Evolutionary conservation across 2,329 filamentous ascomycete species (phyloP).

Genomic region (Saccharata proteae): DNA sequence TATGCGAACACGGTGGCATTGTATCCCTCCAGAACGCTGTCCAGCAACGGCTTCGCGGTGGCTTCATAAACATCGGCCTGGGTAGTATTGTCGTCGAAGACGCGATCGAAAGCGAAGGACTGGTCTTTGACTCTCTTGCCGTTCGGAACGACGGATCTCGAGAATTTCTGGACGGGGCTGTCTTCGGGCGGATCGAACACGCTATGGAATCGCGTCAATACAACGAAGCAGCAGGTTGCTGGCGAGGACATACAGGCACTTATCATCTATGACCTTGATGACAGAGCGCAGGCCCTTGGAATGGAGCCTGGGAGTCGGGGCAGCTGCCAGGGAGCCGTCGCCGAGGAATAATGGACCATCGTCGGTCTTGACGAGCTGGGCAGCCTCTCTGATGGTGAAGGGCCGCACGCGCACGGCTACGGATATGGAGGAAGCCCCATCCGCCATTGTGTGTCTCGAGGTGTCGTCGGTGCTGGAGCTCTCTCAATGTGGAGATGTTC

Average conservation of each 20-base stretch:
- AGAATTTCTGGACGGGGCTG: constrained; percentile 79
- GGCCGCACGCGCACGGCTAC: constrained; percentile 50
- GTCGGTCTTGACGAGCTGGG: constrained; percentile 69
- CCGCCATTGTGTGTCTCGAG: constrained; percentile 13
- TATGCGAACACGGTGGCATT: constrained; percentile 99
- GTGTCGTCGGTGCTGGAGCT: no score
- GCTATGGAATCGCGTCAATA: constrained; percentile 39
- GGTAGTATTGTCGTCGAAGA: constrained; percentile 90
- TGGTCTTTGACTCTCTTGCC: constrained; percentile 95
- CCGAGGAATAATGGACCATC: constrained; percentile 89
- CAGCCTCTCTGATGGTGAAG: constrained; percentile 81
- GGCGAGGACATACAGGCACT: constrained; percentile 60
- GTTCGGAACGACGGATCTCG: constrained; percentile 60
- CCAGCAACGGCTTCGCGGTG: constrained; percentile 78
- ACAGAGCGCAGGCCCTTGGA: constrained; percentile 81
- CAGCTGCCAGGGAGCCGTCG: constrained; percentile 85
- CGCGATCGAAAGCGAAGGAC: constrained; percentile 89
- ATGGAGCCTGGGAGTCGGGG: constrained; percentile 70
- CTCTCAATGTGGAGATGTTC: no score
- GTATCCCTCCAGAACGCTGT: constrained; percentile 92
- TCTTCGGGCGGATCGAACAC: constrained; percentile 97
- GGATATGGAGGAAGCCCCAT: constrained; percentile 38
- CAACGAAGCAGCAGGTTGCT: constrained; percentile 3
- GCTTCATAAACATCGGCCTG: constrained; percentile 93
- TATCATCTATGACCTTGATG: constrained; percentile 92